phyloP scores from a whole-genome alignment of 192 early-diverging fungal species.

The Fimicolochytrium jonesii region DNA sequence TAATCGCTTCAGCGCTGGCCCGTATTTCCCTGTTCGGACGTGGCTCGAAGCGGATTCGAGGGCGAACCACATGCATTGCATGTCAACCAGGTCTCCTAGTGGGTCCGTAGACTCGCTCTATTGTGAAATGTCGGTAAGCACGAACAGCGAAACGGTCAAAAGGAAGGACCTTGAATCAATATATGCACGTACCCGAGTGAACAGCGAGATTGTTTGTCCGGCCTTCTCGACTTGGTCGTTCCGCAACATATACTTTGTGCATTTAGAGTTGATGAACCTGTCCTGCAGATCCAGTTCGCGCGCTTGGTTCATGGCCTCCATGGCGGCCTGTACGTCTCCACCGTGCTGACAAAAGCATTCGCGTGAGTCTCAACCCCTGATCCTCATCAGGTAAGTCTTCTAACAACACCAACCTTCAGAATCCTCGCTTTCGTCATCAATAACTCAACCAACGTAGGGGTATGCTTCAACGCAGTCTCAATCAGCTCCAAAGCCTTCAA shows the following conservation, averaged over 20 bases:
- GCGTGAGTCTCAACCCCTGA: too few species aligned
- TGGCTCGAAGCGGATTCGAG: conserved; percentile 73
- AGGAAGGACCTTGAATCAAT: too few species aligned
- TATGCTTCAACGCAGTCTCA: conserved; percentile 75
- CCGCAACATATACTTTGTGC: conserved; percentile 89
- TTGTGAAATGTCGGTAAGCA: too few species aligned
- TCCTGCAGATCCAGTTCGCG: conserved; percentile 90
- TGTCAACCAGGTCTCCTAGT: conserved; percentile 75
- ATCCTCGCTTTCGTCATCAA: conserved; percentile 92
- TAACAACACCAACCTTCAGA: conserved; percentile 59
- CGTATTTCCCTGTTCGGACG: conserved; percentile 60
- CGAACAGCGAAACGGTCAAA: too few species aligned
- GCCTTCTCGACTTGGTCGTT: conserved; percentile 77
- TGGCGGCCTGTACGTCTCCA: conserved; percentile 68
- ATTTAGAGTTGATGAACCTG: conserved; percentile 91
- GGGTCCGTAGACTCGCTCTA: conserved; percentile 51
- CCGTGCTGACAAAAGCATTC: conserved; percentile 52
- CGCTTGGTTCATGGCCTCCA: conserved; percentile 76
- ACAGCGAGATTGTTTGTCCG: conserved; percentile 76
- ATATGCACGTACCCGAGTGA: conserved; percentile 72
- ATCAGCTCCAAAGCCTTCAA: conserved; percentile 72
- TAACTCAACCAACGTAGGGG: conserved; percentile 89
- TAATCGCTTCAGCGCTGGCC: conserved; percentile 83
- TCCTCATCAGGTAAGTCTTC: background rate
- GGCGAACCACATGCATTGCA: conserved; percentile 92